A percentile compares a stretch with the other conserved stretches of the same genome.
These are phyloP conservation scores for Lichina pygmaea DNA, from an alignment of 495 filamentous ascomycete species.

Conservation along the genomic window DNA sequence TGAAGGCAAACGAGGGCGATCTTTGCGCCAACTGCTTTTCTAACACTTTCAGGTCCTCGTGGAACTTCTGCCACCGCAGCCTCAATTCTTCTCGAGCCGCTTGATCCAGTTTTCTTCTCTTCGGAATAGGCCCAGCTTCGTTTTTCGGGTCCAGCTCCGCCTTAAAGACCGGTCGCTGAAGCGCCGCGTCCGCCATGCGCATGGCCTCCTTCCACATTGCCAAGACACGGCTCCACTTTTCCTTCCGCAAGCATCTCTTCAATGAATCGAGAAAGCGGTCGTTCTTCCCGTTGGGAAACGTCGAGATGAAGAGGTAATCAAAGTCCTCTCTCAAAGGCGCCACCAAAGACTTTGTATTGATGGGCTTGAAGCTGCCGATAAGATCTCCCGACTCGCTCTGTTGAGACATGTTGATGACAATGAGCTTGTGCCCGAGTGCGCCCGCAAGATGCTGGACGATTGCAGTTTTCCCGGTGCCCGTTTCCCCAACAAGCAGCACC, in stretches of 20 bases:
- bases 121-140: conserved; percentile 35
- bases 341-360: conserved; percentile 65
- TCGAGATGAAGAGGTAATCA: conserved; percentile 60
- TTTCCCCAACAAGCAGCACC: conserved; percentile 83
- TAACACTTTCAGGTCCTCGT: conserved; percentile 45
- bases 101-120: conserved; percentile 60
- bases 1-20: conserved; percentile 67
- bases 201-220: conserved; percentile 74
- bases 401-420: conserved; percentile 83
- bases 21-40: conserved; percentile 57
- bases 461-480: conserved; percentile 92
- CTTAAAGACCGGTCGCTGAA: conserved; percentile 15
- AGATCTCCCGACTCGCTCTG: conserved; percentile 90
- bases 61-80: conserved; percentile 58
- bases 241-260: conserved; percentile 47
- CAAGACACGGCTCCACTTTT: conserved; percentile 61
- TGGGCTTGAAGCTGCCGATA: conserved; percentile 84
- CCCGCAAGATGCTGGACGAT: conserved; percentile 79
- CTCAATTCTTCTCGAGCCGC: conserved; percentile 35
- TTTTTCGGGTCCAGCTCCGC: conserved; percentile 14
- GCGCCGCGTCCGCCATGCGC: conserved; percentile 51
- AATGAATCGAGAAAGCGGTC: conserved; percentile 58
- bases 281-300: conserved; percentile 69
- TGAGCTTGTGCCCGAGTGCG: conserved; percentile 52
- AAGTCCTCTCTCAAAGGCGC: conserved; percentile 85